Evolutionary conservation across 345 rosid genomes (phyloP).

Genomic region (Isatis tinctoria): DNA sequence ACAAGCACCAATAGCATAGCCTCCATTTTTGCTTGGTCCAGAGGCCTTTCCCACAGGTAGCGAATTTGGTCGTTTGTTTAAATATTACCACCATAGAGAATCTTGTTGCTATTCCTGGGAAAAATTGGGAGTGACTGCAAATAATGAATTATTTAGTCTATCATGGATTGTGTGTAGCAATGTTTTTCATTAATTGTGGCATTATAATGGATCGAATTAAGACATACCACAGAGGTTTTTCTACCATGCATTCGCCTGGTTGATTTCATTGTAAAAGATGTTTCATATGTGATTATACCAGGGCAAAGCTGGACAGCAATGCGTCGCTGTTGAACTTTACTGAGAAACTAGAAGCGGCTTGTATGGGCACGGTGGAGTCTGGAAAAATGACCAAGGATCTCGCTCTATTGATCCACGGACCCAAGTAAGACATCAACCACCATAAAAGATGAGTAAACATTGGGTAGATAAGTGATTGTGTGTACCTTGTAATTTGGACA

Average conservation of each 20-base stretch:
- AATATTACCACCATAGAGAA: not conserved
- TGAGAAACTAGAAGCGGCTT: constrained; percentile 73
- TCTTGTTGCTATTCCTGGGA: not conserved
- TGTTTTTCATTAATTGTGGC: not conserved
- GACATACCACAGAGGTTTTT: not conserved
- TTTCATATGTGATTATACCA: constrained; percentile 25
- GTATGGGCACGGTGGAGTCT: constrained; percentile 59
- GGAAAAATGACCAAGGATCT: constrained; percentile 90
- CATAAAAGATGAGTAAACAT: not conserved
- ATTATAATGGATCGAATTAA: not conserved
- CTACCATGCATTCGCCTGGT: not conserved
- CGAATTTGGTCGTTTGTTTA: not conserved
- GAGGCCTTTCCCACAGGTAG: constrained; percentile 84
- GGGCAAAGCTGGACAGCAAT: constrained; percentile 79
- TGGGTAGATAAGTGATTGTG: not conserved
- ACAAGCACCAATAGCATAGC: constrained; percentile 92
- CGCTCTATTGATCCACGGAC: constrained; percentile 61
- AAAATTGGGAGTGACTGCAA: not conserved
- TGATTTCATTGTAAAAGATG: not conserved
- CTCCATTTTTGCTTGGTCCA: constrained; percentile 82
- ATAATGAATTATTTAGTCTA: not conserved
- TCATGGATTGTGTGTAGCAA: not conserved
- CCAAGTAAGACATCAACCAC: constrained; percentile 37
- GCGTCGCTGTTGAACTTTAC: constrained; percentile 56
- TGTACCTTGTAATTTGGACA: constrained; percentile 18